phyloP scores from a whole-genome alignment of 768 basidiomycete species.

The Lentinus tigrinus region DNA sequence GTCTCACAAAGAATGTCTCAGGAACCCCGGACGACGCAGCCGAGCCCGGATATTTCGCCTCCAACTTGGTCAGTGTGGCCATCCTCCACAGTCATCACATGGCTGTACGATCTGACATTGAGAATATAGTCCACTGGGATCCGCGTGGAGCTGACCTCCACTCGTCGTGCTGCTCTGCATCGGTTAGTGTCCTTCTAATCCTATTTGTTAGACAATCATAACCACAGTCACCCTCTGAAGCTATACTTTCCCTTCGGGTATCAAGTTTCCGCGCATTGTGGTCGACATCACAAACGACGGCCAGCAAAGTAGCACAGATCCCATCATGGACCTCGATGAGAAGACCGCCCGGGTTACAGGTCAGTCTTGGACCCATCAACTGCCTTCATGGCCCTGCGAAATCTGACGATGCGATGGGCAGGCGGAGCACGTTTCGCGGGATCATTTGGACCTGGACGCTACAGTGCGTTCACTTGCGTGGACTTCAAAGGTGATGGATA shows the following conservation, averaged over 20 bases:
- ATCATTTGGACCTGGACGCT: slow-evolving; percentile 60
- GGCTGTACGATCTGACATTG: not conserved
- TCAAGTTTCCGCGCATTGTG: slow-evolving; percentile 45
- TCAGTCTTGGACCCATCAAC: slow-evolving; percentile 24
- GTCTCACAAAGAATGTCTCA: slow-evolving; percentile 21
- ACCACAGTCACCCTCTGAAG: not conserved
- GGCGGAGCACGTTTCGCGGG: slow-evolving; percentile 47
- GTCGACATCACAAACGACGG: slow-evolving; percentile 67
- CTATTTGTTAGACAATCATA: slow-evolving; percentile 27
- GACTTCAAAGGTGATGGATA: slow-evolving; percentile 56
- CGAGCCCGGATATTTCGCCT: slow-evolving; percentile 65
- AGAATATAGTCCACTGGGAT: slow-evolving; percentile 49
- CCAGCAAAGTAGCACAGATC: slow-evolving; percentile 48
- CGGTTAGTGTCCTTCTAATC: slow-evolving; percentile 37
- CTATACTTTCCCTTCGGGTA: slow-evolving; percentile 30
- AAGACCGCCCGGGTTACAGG: slow-evolving; percentile 50
- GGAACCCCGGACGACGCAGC: slow-evolving; percentile 60
- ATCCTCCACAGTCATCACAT: slow-evolving; percentile 46
- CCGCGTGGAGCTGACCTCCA: slow-evolving; percentile 59
- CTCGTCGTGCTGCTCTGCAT: slow-evolving; percentile 58
- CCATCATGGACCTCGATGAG: slow-evolving; percentile 48
- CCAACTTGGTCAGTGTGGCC: slow-evolving; percentile 52
- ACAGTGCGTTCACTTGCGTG: slow-evolving; percentile 57
- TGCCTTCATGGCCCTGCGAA: too few relatives aligned
- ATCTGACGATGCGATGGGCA: slow-evolving; percentile 1